Conservation (phyloP, 352 stramenopile genomes). For the Phytophthora crassamura region DNA sequence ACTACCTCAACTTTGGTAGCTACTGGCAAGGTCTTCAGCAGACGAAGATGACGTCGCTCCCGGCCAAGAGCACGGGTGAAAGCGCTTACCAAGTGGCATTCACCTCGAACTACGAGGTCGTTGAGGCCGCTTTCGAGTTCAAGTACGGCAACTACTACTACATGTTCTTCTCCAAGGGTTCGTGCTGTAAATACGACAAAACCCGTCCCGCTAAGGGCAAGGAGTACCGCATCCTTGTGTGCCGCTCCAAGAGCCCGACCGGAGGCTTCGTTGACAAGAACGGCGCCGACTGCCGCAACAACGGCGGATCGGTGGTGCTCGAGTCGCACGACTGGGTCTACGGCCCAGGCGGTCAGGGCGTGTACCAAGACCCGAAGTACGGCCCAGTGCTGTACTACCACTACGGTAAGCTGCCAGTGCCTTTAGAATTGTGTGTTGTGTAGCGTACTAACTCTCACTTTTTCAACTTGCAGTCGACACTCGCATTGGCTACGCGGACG, state of each 20-base stretch:
- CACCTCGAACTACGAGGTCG: constrained; percentile 39
- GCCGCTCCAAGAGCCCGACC: constrained; percentile 44
- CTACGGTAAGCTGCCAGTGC: constrained; percentile 44
- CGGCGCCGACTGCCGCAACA: constrained; percentile 41
- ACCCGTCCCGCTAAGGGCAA: constrained; percentile 43
- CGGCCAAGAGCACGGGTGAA: constrained; percentile 22
- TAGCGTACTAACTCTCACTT: constrained; percentile 5
- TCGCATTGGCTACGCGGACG: constrained; percentile 49
- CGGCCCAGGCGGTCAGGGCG: constrained; percentile 52
- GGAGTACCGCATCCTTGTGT: constrained; percentile 56
- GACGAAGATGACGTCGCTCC: constrained; percentile 35
- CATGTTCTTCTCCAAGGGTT: constrained; percentile 51
- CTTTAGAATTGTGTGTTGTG: neutral
- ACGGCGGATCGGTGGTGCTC: constrained; percentile 49
- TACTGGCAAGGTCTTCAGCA: constrained; percentile 51
- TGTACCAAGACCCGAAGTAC: constrained; percentile 51
- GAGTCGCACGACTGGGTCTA: constrained; percentile 53
- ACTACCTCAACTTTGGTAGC: constrained; percentile 60
- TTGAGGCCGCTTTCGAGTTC: constrained; percentile 52
- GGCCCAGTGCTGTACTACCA: constrained; percentile 62
- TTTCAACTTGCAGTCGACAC: constrained; percentile 47
- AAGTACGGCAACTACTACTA: constrained; percentile 50
- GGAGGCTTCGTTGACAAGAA: constrained; percentile 48
- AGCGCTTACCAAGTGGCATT: constrained; percentile 36
- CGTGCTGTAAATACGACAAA: constrained; percentile 45